Base-by-base conservation (phyloP, 2,329 filamentous ascomycete species). In the Ophiocordyceps camponoti-leonardi region DNA sequence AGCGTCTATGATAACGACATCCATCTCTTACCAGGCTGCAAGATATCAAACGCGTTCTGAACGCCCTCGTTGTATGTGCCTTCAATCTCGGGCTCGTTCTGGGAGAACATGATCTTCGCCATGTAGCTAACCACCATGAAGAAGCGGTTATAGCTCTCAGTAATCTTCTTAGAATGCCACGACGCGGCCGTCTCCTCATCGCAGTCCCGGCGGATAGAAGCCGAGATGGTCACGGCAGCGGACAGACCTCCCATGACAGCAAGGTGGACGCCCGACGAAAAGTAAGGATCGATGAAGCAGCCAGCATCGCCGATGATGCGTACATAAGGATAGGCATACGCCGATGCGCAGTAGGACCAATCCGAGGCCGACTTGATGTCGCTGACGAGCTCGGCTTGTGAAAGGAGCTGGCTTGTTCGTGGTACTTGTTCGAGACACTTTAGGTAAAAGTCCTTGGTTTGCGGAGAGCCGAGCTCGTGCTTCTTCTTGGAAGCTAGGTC, bases 241-340 rank as follows among this genome's bases (percentile, higher is more conserved):
- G 68, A 66, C 0, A 73, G 58, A 4, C 56, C 68, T 16, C 61
- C 55, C 1, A 56, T 48, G 0, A 72, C 31, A 1, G 69, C 69
- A 1, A 72, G 54, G 48, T 72, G 68, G 3, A 67, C 59, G 11
- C 68, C 68, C 0, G 67, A 71, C 0, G 65, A 68, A 54, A 71
- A 72, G 47, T 60, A 64, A 0, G 67, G 67, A 46, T 72, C 68
- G 47, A 72, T 68, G 49, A 72, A 72, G 49, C 61, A 65, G 1
- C 66, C 68, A 0, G 68, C 68, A 47, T 72, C 68, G 2, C 68
- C 68, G 6, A 54, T 59, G 12, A 71, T 58, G 19, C 67, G 67
- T 4, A 58, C 50, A 45, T 62, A 48, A 1, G 61, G 60, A 18
- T 53, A 45, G 1, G 65, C 61, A 49, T 73, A 73, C 0, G 53